These are phyloP conservation scores for Waltergamsia citrina DNA, from an alignment of 2,329 filamentous ascomycete genomes.

Conservation along the genomic window DNA sequence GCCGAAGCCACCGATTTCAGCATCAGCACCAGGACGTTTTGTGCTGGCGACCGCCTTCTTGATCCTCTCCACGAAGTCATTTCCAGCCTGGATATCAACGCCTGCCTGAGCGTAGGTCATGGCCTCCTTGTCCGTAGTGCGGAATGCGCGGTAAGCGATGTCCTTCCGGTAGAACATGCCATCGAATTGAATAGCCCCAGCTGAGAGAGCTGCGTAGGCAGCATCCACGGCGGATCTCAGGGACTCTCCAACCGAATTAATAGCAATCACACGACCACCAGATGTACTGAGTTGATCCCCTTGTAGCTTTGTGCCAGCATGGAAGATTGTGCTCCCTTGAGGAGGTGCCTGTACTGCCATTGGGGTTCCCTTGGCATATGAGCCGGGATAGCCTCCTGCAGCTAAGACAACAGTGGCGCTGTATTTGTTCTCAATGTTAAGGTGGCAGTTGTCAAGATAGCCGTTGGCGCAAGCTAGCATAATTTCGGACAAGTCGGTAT, in stretches of 20 bases:
- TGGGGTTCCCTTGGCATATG: conserved; percentile 69
- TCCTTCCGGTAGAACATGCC: conserved; percentile 90
- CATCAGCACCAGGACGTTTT: conserved; percentile 76
- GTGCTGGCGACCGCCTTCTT: conserved; percentile 84
- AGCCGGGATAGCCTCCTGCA: conserved; percentile 80
- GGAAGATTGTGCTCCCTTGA: conserved; percentile 64
- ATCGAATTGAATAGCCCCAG: conserved; percentile 62
- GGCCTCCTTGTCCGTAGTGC: conserved; percentile 30
- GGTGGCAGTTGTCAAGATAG: conserved; percentile 56
- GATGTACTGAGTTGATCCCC: conserved; percentile 60
- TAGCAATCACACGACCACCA: conserved; percentile 87
- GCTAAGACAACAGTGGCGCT: conserved; percentile 92
- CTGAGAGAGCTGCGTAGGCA: conserved; percentile 75
- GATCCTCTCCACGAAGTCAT: conserved; percentile 85
- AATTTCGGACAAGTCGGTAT: conserved; percentile 74
- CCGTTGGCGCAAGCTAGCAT: conserved; percentile 73
- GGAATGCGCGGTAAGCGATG: conserved; percentile 71
- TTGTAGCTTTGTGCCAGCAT: conserved; percentile 72
- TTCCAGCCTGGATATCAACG: conserved; percentile 90
- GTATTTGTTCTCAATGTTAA: conserved; percentile 61
- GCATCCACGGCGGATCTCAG: conserved; percentile 76
- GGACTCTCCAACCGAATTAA: conserved; percentile 65
- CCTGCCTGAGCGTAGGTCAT: conserved; percentile 91
- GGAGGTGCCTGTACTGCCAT: conserved; percentile 39
- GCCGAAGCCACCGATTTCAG: conserved; percentile 91